Percentiles rank a stretch among this genome's conserved stretches.
Conservation (phyloP, 352 stramenopile species). For the Globisporangium acanthophoron region DNA sequence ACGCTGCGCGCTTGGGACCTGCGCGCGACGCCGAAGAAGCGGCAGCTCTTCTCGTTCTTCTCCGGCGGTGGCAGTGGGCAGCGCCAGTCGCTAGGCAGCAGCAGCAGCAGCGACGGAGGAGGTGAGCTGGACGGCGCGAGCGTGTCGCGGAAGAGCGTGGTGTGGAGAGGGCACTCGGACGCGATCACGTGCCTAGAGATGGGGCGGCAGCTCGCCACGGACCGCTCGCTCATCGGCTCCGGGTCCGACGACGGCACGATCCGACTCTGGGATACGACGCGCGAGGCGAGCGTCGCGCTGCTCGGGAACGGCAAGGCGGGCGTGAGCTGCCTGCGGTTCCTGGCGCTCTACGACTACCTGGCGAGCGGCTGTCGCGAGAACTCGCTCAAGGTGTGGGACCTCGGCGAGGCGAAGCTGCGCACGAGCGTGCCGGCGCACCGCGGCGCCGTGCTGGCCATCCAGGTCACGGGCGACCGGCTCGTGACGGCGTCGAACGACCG, state of each 20-base stretch:
- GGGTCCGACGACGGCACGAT: conserved; percentile 65
- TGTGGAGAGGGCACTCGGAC: conserved; percentile 58
- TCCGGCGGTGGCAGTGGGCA: conserved; percentile 14
- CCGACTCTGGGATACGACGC: conserved; percentile 69
- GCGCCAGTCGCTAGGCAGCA: conserved; percentile 5
- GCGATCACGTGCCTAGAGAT: conserved; percentile 69
- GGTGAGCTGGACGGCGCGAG: conserved; percentile 40
- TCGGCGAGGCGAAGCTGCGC: conserved; percentile 45
- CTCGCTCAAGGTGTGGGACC: conserved; percentile 71
- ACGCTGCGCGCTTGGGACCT: conserved; percentile 75
- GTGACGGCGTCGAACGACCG: conserved; percentile 74
- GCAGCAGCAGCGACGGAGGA: conserved; percentile 15
- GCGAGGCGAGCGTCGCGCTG: conserved; percentile 49
- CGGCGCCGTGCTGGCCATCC: conserved; percentile 49
- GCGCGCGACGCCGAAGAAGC: conserved; percentile 46
- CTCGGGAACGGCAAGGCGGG: conserved; percentile 33
- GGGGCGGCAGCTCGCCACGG: conserved; percentile 53
- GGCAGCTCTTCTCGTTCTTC: conserved; percentile 64
- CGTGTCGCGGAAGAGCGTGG: conserved; percentile 57
- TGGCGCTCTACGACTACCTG: conserved; percentile 56
- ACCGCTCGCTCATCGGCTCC: conserved; percentile 54
- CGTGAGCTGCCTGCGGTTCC: conserved; percentile 55
- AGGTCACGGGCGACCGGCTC: conserved; percentile 65
- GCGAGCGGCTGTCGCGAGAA: conserved; percentile 47
- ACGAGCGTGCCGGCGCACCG: conserved; percentile 50